Evolutionary conservation across 768 basidiomycete species (phyloP).

Genomic region (Hypsizygus marmoreus): DNA sequence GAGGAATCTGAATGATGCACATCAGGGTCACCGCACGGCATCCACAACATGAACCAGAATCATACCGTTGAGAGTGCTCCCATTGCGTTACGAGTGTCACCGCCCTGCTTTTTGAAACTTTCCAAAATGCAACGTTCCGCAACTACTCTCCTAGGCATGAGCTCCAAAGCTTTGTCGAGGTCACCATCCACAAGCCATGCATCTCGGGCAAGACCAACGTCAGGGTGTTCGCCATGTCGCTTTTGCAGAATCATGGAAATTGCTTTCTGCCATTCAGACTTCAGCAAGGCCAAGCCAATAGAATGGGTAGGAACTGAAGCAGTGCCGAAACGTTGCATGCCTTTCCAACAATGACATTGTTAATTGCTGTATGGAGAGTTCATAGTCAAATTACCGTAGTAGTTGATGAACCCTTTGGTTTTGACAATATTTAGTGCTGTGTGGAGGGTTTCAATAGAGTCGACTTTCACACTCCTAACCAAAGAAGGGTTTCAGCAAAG

Average conservation of each 20-base stretch:
- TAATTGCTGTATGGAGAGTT: slow-evolving; percentile 9
- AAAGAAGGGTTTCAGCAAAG: slow-evolving; percentile 1
- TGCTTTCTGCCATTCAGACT: slow-evolving; percentile 89
- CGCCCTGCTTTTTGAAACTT: slow-evolving; percentile 79
- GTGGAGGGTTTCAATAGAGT: slow-evolving; percentile 72
- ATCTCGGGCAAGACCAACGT: slow-evolving; percentile 79
- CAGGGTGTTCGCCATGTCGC: slow-evolving; percentile 90
- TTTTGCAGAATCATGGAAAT: slow-evolving; percentile 78
- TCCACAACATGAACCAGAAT: slow-evolving; percentile 5
- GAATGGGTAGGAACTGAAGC: slow-evolving; percentile 94
- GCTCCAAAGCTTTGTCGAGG: slow-evolving; percentile 74
- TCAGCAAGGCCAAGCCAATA: slow-evolving; percentile 88
- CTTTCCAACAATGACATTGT: slow-evolving; percentile 36
- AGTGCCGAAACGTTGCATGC: slow-evolving; percentile 99
- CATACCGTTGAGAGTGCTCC: slow-evolving; percentile 83
- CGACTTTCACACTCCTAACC: slow-evolving; percentile 82
- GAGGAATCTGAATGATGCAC: slow-evolving; percentile 88
- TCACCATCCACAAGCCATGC: slow-evolving; percentile 88
- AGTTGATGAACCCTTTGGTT: slow-evolving; percentile 92
- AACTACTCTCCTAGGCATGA: slow-evolving; percentile 90
- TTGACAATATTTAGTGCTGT: slow-evolving; percentile 77
- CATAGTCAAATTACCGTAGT: slow-evolving; percentile 69
- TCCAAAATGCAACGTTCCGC: slow-evolving; percentile 94
- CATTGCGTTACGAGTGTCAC: slow-evolving; percentile 81
- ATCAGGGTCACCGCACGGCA: neutral